Evolutionary conservation across 768 basidiomycete species (phyloP).

Genomic region (Heimioporus sp.): DNA sequence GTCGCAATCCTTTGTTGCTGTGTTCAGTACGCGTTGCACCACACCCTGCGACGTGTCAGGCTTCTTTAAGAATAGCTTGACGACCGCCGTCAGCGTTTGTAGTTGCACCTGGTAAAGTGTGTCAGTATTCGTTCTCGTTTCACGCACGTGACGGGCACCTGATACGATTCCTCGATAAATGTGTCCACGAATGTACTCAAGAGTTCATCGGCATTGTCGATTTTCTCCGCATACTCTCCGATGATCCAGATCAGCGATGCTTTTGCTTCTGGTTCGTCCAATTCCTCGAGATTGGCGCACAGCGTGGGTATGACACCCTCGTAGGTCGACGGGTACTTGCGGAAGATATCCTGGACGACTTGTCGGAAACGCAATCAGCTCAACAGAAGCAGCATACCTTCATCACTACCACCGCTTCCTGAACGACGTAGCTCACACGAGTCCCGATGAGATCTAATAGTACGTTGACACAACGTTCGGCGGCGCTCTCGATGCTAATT

Average conservation of each 20-base stretch:
- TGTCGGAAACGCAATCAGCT: background rate
- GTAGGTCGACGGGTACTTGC: slow-evolving; percentile 94
- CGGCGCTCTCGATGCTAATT: slow-evolving; percentile 89
- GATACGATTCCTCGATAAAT: slow-evolving; percentile 92
- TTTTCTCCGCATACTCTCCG: slow-evolving; percentile 96
- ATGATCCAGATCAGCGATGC: slow-evolving; percentile 99
- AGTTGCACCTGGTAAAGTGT: slow-evolving; percentile 55
- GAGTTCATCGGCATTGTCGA: slow-evolving; percentile 94
- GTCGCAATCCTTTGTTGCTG: slow-evolving; percentile 96
- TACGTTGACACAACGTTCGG: slow-evolving; percentile 93
- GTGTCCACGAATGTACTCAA: slow-evolving; percentile 86
- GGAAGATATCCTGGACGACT: slow-evolving; percentile 83
- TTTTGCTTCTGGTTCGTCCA: slow-evolving; percentile 98
- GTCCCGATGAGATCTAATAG: slow-evolving; percentile 91
- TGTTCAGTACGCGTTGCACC: slow-evolving; percentile 88
- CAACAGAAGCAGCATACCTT: slow-evolving; percentile 55
- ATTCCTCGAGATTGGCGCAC: slow-evolving; percentile 91
- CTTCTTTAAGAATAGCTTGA: slow-evolving; percentile 94
- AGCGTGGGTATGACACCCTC: slow-evolving; percentile 96
- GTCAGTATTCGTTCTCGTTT: background rate
- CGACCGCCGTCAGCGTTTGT: slow-evolving; percentile 89
- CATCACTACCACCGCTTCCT: slow-evolving; percentile 98
- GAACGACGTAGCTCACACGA: slow-evolving; percentile 94
- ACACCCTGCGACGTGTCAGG: slow-evolving; percentile 90
- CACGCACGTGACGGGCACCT: slow-evolving; percentile 41